phyloP scores from a whole-genome alignment of 495 filamentous ascomycete species.

The Neurospora tetrasperma region DNA sequence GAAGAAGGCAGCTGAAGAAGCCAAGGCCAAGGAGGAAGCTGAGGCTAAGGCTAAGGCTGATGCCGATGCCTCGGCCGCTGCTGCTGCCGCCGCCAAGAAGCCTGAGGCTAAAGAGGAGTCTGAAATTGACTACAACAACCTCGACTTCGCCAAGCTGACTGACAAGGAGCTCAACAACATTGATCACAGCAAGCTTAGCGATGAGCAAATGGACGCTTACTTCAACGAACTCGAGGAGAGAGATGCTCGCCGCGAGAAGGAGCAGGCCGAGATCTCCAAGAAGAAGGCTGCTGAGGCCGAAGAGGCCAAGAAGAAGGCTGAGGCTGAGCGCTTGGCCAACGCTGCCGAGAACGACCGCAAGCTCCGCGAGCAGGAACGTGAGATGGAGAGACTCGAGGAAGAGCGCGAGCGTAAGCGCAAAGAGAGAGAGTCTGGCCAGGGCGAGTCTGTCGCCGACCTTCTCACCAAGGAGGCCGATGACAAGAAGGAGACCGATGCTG shows the following conservation, averaged over 20 bases:
- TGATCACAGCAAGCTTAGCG: slow-evolving; percentile 1
- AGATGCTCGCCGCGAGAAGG: slow-evolving; percentile 40
- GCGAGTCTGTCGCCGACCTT: slow-evolving; percentile 25
- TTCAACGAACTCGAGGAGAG: slow-evolving; percentile 44
- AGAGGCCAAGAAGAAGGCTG: slow-evolving; percentile 48
- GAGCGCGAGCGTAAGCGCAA: slow-evolving; percentile 41
- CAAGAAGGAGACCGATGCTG: slow-evolving; percentile 27
- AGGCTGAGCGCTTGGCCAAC: slow-evolving; percentile 29
- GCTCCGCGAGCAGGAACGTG: slow-evolving; percentile 39
- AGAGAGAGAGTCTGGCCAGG: slow-evolving; percentile 15
- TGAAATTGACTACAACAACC: slow-evolving; percentile 33
- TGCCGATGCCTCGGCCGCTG: slow-evolving; percentile 51
- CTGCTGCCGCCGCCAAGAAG: slow-evolving; percentile 41
- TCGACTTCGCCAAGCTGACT: slow-evolving; percentile 26
- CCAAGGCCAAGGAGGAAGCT: slow-evolving; percentile 46
- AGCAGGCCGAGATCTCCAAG: slow-evolving; percentile 50
- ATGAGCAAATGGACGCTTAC: slow-evolving; percentile 33
- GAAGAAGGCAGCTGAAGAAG: slow-evolving; percentile 54
- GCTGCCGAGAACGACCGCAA: slow-evolving; percentile 50
- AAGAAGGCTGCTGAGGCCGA: slow-evolving; percentile 42
- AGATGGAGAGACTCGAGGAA: slow-evolving; percentile 48
- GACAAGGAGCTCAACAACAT: slow-evolving; percentile 13
- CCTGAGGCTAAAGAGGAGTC: slow-evolving; percentile 34
- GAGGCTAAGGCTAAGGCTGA: slow-evolving; percentile 57
- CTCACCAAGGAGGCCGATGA: slow-evolving; percentile 34